These are phyloP conservation scores for Gossypium davidsonii DNA, from an alignment of 441 rosid species.

Conservation along the genomic window DNA sequence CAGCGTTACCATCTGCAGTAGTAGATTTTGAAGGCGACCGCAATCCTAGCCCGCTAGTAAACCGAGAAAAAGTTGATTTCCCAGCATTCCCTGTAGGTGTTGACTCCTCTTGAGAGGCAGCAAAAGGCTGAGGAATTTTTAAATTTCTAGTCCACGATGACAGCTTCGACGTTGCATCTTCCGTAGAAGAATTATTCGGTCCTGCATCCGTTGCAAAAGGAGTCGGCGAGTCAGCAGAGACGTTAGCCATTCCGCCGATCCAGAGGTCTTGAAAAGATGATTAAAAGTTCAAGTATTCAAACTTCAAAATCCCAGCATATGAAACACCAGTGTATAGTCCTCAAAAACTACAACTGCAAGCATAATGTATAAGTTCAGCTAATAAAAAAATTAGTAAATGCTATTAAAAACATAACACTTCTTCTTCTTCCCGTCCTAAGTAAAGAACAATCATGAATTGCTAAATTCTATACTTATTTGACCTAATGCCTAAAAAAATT, in stretches of 20 bases:
- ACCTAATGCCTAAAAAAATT: not conserved
- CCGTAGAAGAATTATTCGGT: conserved; percentile 31
- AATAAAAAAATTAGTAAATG: not conserved
- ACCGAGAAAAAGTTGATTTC: conserved; percentile 68
- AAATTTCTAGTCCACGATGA: conserved; percentile 81
- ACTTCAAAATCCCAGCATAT: conserved; percentile 14
- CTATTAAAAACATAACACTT: not conserved
- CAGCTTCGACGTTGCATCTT: conserved; percentile 51
- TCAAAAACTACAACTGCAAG: conserved; percentile 7
- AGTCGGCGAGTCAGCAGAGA: conserved; percentile 27
- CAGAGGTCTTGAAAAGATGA: conserved; percentile 11
- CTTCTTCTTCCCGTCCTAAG: not conserved
- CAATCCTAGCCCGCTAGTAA: conserved; percentile 72
- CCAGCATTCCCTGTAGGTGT: conserved; percentile 47
- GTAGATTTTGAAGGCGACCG: conserved; percentile 72
- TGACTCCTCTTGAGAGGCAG: conserved; percentile 37
- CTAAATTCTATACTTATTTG: not conserved
- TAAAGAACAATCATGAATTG: not conserved
- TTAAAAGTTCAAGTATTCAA: conserved; percentile 11
- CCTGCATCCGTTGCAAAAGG: conserved; percentile 31
- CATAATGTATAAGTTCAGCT: not conserved
- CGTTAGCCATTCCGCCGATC: conserved; percentile 36
- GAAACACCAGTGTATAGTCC: not conserved
- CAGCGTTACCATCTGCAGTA: conserved; percentile 38
- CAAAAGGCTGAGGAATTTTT: conserved; percentile 72